Conservation (phyloP, 352 stramenopile genomes). For the Saprolegnia diclina region DNA sequence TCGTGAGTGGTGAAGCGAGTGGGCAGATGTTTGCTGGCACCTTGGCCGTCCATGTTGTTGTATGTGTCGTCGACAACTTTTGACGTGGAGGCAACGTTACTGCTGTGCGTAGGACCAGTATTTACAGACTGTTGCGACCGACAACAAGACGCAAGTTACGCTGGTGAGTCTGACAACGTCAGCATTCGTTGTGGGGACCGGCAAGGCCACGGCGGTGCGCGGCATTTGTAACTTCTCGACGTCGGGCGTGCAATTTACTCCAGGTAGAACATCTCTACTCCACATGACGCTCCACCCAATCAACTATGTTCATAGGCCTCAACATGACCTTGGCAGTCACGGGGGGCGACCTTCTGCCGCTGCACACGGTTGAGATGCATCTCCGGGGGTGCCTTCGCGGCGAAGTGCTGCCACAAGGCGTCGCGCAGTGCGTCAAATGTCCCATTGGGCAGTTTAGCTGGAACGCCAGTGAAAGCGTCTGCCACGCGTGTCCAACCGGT, state of each 20-base stretch:
- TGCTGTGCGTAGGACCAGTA: conserved; percentile 6
- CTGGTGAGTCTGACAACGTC: neutral
- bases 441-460: conserved; percentile 20
- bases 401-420: conserved; percentile 11
- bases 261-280: neutral
- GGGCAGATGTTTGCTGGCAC: conserved; percentile 2
- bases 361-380: conserved; percentile 1
- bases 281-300: no score
- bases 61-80: no score
- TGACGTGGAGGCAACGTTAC: no score
- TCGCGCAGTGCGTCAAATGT: conserved; percentile 21
- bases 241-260: neutral
- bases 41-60: conserved; percentile 18
- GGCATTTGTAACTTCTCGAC: conserved; percentile 16
- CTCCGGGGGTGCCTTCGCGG: conserved; percentile 10
- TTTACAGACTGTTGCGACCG: conserved; percentile 19
- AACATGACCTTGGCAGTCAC: conserved; percentile 10
- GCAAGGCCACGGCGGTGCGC: neutral
- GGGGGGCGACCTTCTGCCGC: neutral
- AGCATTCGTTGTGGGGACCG: neutral
- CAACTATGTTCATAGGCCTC: no score
- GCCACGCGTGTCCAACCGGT: conserved; percentile 14
- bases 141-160: neutral
- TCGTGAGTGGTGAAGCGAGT: conserved; percentile 7
- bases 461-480: conserved; percentile 21